These are phyloP conservation scores for Cutaneotrichosporon cavernicola DNA, from an alignment of 1,284 basidiomycete genomes.

Conservation along the genomic window DNA sequence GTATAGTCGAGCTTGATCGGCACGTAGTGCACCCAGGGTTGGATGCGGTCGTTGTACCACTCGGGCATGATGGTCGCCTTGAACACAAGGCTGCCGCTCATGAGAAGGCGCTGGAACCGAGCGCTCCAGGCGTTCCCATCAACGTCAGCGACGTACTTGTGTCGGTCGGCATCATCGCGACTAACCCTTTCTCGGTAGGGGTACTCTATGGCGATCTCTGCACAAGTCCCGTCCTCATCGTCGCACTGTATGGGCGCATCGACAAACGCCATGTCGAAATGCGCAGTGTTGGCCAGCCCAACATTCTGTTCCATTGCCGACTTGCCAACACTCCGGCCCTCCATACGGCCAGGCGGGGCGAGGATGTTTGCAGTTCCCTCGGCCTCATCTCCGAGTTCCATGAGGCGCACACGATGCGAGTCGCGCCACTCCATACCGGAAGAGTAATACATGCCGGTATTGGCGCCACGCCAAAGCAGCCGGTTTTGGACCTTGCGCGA, in stretches of 20 bases:
- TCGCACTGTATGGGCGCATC: constrained; percentile 45
- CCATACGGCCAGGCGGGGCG: constrained; percentile 14
- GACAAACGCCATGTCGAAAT: constrained; percentile 59
- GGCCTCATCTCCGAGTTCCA: constrained; percentile 24
- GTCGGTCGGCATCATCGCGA: constrained; percentile 32
- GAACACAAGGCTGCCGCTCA: constrained; percentile 44
- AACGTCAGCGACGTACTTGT: constrained; percentile 47
- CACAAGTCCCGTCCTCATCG: constrained; percentile 44
- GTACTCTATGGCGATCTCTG: constrained; percentile 36
- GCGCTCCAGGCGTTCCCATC: constrained; percentile 71
- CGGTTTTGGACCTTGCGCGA: constrained; percentile 32
- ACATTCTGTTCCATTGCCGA: constrained; percentile 48
- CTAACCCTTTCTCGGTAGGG: constrained; percentile 31
- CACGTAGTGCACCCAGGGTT: constrained; percentile 55
- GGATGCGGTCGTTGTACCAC: constrained; percentile 55
- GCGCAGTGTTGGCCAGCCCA: constrained; percentile 73
- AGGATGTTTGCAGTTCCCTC: constrained; percentile 16
- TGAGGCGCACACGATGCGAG: constrained; percentile 43
- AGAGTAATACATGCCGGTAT: constrained; percentile 41
- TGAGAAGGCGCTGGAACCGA: constrained; percentile 58
- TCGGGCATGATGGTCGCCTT: constrained; percentile 47
- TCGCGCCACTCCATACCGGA: constrained; percentile 36
- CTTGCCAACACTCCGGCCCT: constrained; percentile 73
- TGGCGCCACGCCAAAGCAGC: constrained; percentile 50
- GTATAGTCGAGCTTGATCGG: constrained; percentile 54